Evolutionary conservation across 2,329 filamentous ascomycete species (phyloP).

Genomic region (Pseudogymnoascus sp.): DNA sequence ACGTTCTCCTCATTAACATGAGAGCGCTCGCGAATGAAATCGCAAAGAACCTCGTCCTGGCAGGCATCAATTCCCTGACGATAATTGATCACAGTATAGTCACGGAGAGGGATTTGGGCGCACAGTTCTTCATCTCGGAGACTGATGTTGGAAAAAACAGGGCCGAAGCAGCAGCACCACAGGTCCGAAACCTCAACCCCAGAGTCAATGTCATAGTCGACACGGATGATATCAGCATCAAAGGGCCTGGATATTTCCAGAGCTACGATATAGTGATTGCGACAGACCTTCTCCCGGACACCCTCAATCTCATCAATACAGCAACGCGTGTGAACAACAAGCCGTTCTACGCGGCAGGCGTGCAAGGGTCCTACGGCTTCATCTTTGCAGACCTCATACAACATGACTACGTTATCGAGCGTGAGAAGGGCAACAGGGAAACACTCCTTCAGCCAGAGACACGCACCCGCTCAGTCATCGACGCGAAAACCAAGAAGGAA

Average conservation of each 20-base stretch:
- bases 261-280: conserved; percentile 81
- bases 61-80: conserved; percentile 83
- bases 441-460: conserved; percentile 58
- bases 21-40: conserved; percentile 87
- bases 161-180: conserved; percentile 68
- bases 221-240: conserved; percentile 55
- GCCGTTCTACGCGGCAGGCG: conserved; percentile 81
- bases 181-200: conserved; percentile 80
- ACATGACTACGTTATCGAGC: conserved; percentile 84
- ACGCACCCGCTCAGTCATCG: conserved; percentile 65
- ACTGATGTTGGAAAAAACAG: conserved; percentile 73
- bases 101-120: conserved; percentile 69
- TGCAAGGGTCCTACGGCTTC: conserved; percentile 88
- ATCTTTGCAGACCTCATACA: conserved; percentile 88
- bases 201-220: conserved; percentile 71
- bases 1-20: conserved; percentile 81
- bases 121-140: conserved; percentile 69
- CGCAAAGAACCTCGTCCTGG: conserved; percentile 93
- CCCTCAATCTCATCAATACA: conserved; percentile 73
- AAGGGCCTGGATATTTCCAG: conserved; percentile 66
- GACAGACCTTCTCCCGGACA: conserved; percentile 72
- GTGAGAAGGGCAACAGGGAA: conserved; percentile 68
- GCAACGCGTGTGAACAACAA: conserved; percentile 69
- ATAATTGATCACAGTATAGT: conserved; percentile 72
- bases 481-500: conserved; percentile 61